phyloP scores from a whole-genome alignment of 495 filamentous ascomycete genomes.

The Pyrenopolyporus hunteri region DNA sequence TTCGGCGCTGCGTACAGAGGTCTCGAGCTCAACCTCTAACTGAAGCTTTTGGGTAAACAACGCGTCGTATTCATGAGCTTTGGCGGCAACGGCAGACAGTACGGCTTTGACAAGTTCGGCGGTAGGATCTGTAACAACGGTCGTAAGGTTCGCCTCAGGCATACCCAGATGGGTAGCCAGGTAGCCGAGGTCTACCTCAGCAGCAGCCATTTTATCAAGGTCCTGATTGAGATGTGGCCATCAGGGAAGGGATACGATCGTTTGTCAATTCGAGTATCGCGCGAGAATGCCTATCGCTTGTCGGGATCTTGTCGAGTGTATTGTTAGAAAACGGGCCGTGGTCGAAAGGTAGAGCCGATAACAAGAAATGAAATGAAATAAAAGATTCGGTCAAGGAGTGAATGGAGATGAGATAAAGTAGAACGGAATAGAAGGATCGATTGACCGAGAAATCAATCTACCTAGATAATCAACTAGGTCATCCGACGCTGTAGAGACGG shows the following conservation, averaged over 20 bases:
- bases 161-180: constrained; percentile 76
- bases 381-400: constrained; percentile 18
- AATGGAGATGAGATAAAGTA: constrained; percentile 1
- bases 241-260: constrained; percentile 10
- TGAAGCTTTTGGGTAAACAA: constrained; percentile 83
- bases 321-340: constrained; percentile 2
- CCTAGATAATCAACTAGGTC: constrained; percentile 6
- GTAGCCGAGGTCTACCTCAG: constrained; percentile 74
- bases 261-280: not conserved
- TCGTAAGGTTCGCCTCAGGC: constrained; percentile 68
- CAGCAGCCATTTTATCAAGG: constrained; percentile 71
- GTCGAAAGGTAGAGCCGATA: constrained; percentile 8
- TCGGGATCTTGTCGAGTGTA: not conserved
- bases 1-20: constrained; percentile 78
- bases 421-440: not conserved
- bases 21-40: constrained; percentile 90
- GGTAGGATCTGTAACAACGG: constrained; percentile 74
- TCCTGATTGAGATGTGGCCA: constrained; percentile 22
- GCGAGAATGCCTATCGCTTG: not conserved
- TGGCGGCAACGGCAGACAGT: constrained; percentile 69
- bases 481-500: not conserved
- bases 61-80: constrained; percentile 79
- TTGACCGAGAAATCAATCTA: constrained; percentile 13
- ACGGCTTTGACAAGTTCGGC: constrained; percentile 74
- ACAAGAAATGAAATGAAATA: constrained; percentile 14